These are phyloP conservation scores for Strigomonas culicis DNA, from an alignment of 208 protist genomes.

Conservation along the genomic window DNA sequence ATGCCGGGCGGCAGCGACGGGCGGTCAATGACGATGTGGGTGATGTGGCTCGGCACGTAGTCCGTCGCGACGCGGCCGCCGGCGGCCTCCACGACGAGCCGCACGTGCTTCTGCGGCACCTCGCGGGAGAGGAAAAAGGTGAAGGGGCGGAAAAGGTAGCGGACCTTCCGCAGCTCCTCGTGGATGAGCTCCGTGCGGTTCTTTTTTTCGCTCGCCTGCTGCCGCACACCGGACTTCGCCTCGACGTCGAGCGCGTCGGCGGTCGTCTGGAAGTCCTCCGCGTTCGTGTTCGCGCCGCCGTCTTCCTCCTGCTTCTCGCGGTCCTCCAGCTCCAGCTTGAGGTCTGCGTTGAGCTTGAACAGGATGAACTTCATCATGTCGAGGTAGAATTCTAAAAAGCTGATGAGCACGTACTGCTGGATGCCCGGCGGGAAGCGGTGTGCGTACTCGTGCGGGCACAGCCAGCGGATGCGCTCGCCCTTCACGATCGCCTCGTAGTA, in stretches of 20 bases:
- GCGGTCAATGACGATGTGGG: conserved; percentile 86
- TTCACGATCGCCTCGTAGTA: conserved; percentile 98
- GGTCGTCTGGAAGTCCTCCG: conserved; percentile 36
- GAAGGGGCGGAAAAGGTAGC: conserved; percentile 61
- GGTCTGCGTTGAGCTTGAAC: conserved; percentile 93
- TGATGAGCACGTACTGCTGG: conserved; percentile 95
- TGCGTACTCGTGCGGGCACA: conserved; percentile 97
- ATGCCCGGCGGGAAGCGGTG: conserved; percentile 93
- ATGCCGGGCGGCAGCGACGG: conserved; percentile 62
- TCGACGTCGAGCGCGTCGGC: conserved; percentile 20
- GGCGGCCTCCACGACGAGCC: conserved; percentile 85
- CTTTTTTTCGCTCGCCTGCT: conserved; percentile 22
- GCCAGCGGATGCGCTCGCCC: conserved; percentile 95
- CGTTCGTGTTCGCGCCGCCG: conserved; percentile 24
- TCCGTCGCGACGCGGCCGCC: conserved; percentile 81
- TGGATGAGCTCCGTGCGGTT: conserved; percentile 43
- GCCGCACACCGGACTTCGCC: conserved; percentile 8
- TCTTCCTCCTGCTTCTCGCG: conserved; percentile 58
- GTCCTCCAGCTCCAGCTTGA: conserved; percentile 68
- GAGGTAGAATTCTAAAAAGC: conserved; percentile 98
- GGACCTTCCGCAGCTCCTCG: conserved; percentile 59
- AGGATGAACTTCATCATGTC: conserved; percentile 96
- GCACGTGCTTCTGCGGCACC: conserved; percentile 84
- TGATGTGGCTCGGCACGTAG: conserved; percentile 71
- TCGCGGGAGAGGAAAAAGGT: conserved; percentile 90